Conservation (phyloP, 2,329 filamentous ascomycete species). For the Ceratocystis ficicola region DNA sequence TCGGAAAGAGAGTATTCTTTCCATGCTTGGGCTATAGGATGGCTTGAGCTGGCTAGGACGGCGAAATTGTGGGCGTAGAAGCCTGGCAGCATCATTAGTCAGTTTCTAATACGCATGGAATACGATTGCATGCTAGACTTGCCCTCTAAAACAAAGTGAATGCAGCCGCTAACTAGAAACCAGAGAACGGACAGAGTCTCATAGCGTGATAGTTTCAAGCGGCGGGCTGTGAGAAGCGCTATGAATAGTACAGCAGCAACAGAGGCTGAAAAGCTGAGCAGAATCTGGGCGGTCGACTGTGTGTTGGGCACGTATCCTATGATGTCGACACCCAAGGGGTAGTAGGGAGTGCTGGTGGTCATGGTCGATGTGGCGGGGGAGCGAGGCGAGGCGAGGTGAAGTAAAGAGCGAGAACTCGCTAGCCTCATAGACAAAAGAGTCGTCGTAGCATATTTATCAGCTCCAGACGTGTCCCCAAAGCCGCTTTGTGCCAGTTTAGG, state of each 20-base stretch:
- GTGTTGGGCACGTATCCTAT: slow-evolving; percentile 55
- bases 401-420: not conserved
- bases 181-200: slow-evolving; percentile 56
- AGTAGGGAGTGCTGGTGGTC: slow-evolving; percentile 51
- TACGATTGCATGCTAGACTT: slow-evolving; percentile 9
- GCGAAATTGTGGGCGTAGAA: slow-evolving; percentile 38
- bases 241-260: slow-evolving; percentile 45
- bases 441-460: not conserved
- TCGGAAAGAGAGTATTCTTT: slow-evolving; percentile 48
- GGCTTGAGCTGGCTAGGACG: slow-evolving; percentile 31
- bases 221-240: slow-evolving; percentile 43
- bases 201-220: slow-evolving; percentile 39
- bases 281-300: slow-evolving; percentile 44
- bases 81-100: slow-evolving; percentile 28
- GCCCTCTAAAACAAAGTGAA: slow-evolving; percentile 36
- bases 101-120: not conserved
- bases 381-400: not conserved
- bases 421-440: not conserved
- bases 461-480: too few species aligned
- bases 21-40: slow-evolving; percentile 44
- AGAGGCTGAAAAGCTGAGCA: slow-evolving; percentile 46
- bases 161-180: slow-evolving; percentile 58
- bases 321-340: slow-evolving; percentile 52
- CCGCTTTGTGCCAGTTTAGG: not conserved
- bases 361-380: not conserved